These are phyloP conservation scores for Fusarium stilboides DNA, from an alignment of 2,329 filamentous ascomycete genomes.

Conservation along the genomic window DNA sequence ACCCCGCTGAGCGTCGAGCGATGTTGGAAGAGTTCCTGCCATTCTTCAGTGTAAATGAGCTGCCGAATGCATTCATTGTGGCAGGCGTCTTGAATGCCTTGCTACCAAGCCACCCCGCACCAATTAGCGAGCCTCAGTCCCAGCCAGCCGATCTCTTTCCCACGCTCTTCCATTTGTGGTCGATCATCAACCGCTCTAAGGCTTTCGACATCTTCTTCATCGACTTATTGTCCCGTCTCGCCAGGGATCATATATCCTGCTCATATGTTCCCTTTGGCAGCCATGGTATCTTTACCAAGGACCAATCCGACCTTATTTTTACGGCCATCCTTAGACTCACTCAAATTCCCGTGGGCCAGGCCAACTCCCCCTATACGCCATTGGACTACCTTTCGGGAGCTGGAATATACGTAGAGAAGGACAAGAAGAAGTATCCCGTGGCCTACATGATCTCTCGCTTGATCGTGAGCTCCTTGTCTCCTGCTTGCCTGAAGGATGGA, in stretches of 20 bases:
- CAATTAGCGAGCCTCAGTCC: conserved; percentile 79
- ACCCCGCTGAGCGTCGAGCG: conserved; percentile 85
- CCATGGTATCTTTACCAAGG: conserved; percentile 91
- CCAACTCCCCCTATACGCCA: conserved; percentile 90
- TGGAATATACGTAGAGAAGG: conserved; percentile 89
- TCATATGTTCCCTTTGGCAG: conserved; percentile 84
- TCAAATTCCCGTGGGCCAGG: conserved; percentile 96
- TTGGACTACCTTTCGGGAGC: conserved; percentile 88
- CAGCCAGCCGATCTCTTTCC: conserved; percentile 91
- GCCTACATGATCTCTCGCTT: conserved; percentile 93
- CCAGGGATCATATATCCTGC: conserved; percentile 85
- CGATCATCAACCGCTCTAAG: conserved; percentile 90
- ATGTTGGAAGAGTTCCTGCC: conserved; percentile 86
- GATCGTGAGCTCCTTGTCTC: conserved; percentile 94
- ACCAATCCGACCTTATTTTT: conserved; percentile 93
- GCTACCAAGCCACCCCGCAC: conserved; percentile 85
- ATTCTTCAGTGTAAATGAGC: conserved; percentile 94
- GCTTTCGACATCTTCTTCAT: conserved; percentile 89
- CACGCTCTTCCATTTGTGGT: conserved; percentile 97
- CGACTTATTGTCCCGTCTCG: conserved; percentile 89
- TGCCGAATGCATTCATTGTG: conserved; percentile 94
- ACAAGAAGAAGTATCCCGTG: conserved; percentile 92
- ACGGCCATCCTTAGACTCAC: conserved; percentile 90
- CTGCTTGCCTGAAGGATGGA: conserved; percentile 81
- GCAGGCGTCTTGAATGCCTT: conserved; percentile 88